These are phyloP conservation scores for Penicillium goetzii DNA, from an alignment of 495 filamentous ascomycete species.

Conservation along the genomic window DNA sequence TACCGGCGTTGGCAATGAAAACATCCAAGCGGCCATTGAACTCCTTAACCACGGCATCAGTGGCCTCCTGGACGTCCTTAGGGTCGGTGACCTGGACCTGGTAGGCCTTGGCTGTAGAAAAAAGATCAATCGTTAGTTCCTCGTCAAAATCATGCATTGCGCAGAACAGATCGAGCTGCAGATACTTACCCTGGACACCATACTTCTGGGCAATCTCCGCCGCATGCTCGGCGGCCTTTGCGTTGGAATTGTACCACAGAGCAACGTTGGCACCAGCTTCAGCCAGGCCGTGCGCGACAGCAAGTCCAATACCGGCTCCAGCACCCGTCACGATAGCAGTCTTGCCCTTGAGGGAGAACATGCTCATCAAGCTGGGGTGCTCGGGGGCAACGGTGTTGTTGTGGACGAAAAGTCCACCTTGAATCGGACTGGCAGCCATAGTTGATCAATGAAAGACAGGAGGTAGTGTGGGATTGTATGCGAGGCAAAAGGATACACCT, in stretches of 20 bases:
- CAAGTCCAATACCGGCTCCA: constrained; percentile 78
- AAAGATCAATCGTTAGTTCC: neutral
- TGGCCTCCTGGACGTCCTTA: constrained; percentile 58
- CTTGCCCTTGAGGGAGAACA: constrained; percentile 82
- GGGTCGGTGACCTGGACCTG: constrained; percentile 67
- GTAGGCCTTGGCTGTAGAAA: constrained; percentile 69
- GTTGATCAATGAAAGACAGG: constrained; percentile 5
- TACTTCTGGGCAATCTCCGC: constrained; percentile 72
- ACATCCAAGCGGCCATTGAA: constrained; percentile 77
- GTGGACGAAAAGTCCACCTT: constrained; percentile 61
- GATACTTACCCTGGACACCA: constrained; percentile 72
- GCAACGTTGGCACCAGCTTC: constrained; percentile 89
- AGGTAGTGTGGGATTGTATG: neutral
- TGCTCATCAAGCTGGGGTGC: constrained; percentile 66
- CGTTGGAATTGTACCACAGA: constrained; percentile 84
- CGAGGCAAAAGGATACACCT: neutral
- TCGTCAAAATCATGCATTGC: neutral
- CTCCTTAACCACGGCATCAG: constrained; percentile 64
- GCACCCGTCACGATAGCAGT: constrained; percentile 86
- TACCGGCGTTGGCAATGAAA: constrained; percentile 80
- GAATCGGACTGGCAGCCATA: constrained; percentile 43
- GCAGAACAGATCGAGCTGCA: neutral
- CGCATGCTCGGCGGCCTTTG: constrained; percentile 69
- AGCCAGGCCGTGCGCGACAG: constrained; percentile 74
- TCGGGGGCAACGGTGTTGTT: constrained; percentile 62